Evolutionary conservation across 768 basidiomycete genomes (phyloP), one percentile per base, ranked within the genome.

Genomic region (Amanita subjunquillea): DNA sequence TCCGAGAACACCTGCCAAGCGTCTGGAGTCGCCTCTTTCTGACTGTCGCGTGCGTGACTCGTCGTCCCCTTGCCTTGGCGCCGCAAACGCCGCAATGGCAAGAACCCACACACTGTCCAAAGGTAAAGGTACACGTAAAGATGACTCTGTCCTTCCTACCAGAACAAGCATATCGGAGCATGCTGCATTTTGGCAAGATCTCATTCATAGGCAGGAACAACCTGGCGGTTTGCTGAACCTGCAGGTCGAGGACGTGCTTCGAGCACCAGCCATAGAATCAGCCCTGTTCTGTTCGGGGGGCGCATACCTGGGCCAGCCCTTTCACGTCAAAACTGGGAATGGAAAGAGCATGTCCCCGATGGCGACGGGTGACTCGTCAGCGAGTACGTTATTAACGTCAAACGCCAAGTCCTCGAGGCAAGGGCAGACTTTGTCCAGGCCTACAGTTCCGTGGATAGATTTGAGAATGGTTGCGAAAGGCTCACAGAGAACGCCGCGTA

Each of bases 291-390:
- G 57, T 43, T 55, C 60, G 15, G 57, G 59, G 52, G 57, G 59
- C n/a, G 59, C 48, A 10, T 69, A 64, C 54, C 57, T 58, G 15
- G 64, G 63, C 27, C 65, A 57, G 43, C 57, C 45, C n/a, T 67
- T 69, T 55, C 57, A 55, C 22, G 40, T 43, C 32, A 37, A 23
- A 36, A 40, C 25, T 15, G 41, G 17, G n/a, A 39, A 29, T 9
- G n/a, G 20, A 25, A 50, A 30, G 22, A 25, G 22, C 17, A 32
- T 13, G 20, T 36, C 36, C 6, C 20, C 34, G 34, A 38, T 22
- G 20, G 17, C 10, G 23, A 36, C 20, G 32, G 47, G 17, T 3
- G 17, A 36, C 4, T 12, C 34, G 10, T 9, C 47, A 42, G 20
- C 39, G 7, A 8, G 4, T 23, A 22, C 23, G 17, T 23, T 22